A percentile compares a stretch with the other conserved stretches of the same genome.
Evolutionary conservation across 2,329 filamentous ascomycete genomes (phyloP).

Genomic region (Colletotrichum chrysophilum): DNA sequence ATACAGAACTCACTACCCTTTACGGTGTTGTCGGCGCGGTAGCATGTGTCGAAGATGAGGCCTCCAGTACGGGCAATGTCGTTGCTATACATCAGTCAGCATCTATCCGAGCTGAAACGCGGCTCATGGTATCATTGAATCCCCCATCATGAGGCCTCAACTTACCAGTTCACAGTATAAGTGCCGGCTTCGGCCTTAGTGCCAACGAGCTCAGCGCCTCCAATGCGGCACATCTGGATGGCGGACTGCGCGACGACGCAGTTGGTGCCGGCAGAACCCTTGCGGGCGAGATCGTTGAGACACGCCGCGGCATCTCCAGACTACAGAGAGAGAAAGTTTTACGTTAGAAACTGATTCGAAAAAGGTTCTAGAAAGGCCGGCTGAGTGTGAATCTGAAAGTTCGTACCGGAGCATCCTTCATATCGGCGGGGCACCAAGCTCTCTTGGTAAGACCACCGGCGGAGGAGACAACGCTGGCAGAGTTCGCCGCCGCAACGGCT

Average conservation of each 20-base stretch:
- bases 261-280: background rate
- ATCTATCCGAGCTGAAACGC: accelerated
- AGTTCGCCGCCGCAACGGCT: background rate
- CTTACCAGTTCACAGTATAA: background rate
- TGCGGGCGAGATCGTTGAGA: background rate
- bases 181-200: background rate
- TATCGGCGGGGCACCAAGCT: background rate
- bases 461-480: background rate
- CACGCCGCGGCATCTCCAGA: background rate
- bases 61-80: background rate
- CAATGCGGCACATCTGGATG: background rate
- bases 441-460: background rate
- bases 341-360: too few relatives aligned
- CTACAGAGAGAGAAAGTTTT: background rate
- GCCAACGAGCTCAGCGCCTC: background rate
- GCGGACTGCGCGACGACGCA: background rate
- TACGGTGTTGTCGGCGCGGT: background rate
- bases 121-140: background rate
- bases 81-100: background rate
- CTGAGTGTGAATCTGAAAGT: background rate
- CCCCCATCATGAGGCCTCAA: too few relatives aligned
- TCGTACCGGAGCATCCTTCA: background rate
- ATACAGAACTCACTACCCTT: background rate
- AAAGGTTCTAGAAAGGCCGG: too few relatives aligned
- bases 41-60: background rate